Conservation (phyloP, 371 early-diverging fungal genomes). For the Mucor racemosus region DNA sequence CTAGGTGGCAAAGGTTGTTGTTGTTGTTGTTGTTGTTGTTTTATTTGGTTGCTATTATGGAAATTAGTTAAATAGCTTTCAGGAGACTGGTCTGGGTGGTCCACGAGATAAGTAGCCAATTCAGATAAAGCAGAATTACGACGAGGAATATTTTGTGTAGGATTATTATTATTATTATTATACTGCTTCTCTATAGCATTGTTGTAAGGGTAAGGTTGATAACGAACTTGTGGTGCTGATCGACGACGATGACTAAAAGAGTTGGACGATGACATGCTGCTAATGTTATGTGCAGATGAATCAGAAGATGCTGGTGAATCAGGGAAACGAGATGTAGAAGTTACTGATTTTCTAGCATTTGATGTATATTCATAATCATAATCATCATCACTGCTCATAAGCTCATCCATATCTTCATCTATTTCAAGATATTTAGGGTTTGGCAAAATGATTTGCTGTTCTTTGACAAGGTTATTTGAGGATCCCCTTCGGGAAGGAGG, state of each 20-base stretch:
- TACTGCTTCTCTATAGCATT: neutral
- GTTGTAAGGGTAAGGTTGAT: slow-evolving; percentile 35
- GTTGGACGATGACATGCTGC: neutral
- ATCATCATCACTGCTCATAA: slow-evolving; percentile 1
- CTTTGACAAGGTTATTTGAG: slow-evolving; percentile 7
- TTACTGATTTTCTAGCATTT: neutral
- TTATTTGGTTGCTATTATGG: neutral
- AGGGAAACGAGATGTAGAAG: slow-evolving; percentile 1
- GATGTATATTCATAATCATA: neutral
- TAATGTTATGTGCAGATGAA: neutral
- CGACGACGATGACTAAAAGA: slow-evolving; percentile 10
- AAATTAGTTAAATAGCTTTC: slow-evolving; percentile 36
- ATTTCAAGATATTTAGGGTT: slow-evolving; percentile 19
- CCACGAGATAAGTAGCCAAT: slow-evolving; percentile 42
- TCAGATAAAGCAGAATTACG: slow-evolving; percentile 34
- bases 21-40: slow-evolving; percentile 2
- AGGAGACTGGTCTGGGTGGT: slow-evolving; percentile 42
- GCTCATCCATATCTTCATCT: slow-evolving; percentile 20
- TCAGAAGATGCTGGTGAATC: slow-evolving; percentile 21
- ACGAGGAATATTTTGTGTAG: slow-evolving; percentile 8
- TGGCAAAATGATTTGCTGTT: slow-evolving; percentile 18
- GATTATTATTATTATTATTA: neutral
- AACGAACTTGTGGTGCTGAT: slow-evolving; percentile 34
- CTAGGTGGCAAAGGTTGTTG: neutral
- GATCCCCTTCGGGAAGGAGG: slow-evolving; percentile 28